These are phyloP conservation scores for Cryptococcus sp. DNA, from an alignment of 1,284 basidiomycete genomes.

Conservation along the genomic window DNA sequence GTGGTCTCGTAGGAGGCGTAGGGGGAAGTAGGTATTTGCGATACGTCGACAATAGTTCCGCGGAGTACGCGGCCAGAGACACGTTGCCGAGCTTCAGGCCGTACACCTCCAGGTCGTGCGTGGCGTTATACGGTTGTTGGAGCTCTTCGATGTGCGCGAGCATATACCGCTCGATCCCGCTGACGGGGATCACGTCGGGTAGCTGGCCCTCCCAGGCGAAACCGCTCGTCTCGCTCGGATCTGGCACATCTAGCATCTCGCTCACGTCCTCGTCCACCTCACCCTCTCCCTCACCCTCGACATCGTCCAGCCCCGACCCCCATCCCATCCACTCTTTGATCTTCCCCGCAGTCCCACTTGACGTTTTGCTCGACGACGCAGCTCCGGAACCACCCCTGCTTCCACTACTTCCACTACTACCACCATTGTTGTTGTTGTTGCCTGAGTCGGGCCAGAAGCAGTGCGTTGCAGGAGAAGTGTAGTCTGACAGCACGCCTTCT, in stretches of 20 bases:
- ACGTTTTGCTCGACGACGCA: too few relatives aligned
- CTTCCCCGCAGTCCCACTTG: background rate
- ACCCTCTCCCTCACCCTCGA: constrained; percentile 1
- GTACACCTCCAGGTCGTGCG: constrained; percentile 27
- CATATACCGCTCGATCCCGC: constrained; percentile 25
- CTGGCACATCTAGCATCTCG: too few relatives aligned
- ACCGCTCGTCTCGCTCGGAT: background rate
- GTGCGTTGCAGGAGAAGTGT: constrained; percentile 21
- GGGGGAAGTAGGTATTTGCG: constrained; percentile 23
- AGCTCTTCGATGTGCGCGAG: constrained; percentile 28
- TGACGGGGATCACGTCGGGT: constrained; percentile 21
- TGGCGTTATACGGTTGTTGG: constrained; percentile 20
- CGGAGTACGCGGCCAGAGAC: constrained; percentile 24
- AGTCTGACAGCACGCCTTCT: constrained; percentile 15
- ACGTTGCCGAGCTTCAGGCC: constrained; percentile 35
- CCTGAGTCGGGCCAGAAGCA: constrained; percentile 18
- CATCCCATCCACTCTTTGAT: constrained; percentile 18
- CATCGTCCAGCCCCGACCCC: background rate
- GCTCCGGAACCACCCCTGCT: background rate
- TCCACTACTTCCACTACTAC: background rate
- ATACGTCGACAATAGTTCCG: constrained; percentile 30
- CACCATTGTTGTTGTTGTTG: background rate
- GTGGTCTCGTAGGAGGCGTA: constrained; percentile 4
- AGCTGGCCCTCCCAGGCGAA: constrained; percentile 19
- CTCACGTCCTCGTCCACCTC: background rate